Evolutionary conservation across 345 rosid species (phyloP).

Genomic region (Salix purpurea): DNA sequence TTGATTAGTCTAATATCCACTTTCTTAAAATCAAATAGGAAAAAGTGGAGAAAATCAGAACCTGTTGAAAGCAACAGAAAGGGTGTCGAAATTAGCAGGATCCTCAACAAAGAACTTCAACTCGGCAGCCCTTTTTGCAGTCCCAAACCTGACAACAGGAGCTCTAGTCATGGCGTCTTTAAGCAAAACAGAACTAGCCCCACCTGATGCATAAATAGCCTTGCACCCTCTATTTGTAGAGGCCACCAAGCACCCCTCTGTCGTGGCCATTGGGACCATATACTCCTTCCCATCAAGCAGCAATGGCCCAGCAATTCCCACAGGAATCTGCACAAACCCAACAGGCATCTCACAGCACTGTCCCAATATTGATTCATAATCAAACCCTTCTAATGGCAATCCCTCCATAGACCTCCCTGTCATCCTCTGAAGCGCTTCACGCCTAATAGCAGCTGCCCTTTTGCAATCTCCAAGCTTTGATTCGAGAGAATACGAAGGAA

Average conservation of each 20-base stretch:
- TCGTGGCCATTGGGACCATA: slow-evolving; percentile 52
- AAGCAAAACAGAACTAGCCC: slow-evolving; percentile 30
- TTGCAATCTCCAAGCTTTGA: slow-evolving; percentile 41
- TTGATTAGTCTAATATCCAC: too few relatives aligned
- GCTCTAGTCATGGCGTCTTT: slow-evolving; percentile 53
- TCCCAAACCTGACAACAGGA: slow-evolving; percentile 39
- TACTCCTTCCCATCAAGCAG: slow-evolving; percentile 42
- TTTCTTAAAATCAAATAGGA: background rate
- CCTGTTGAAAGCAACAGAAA: slow-evolving; percentile 38
- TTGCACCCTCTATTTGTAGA: slow-evolving; percentile 56
- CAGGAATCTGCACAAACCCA: slow-evolving; percentile 57
- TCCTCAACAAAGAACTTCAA: slow-evolving; percentile 36
- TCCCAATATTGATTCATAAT: slow-evolving; percentile 46
- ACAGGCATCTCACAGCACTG: slow-evolving; percentile 64
- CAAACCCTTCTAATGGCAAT: slow-evolving; percentile 42
- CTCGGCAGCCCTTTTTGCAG: slow-evolving; percentile 40
- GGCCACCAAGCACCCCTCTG: slow-evolving; percentile 56
- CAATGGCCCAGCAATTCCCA: slow-evolving; percentile 53
- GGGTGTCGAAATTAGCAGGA: slow-evolving; percentile 39
- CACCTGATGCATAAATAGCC: slow-evolving; percentile 42
- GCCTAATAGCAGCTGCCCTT: slow-evolving; percentile 36
- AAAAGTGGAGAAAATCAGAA: slow-evolving; percentile 1
- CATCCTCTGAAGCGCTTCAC: slow-evolving; percentile 40
- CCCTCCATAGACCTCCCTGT: slow-evolving; percentile 41
- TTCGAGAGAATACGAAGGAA: slow-evolving; percentile 40